Evolutionary conservation across 2,329 filamentous ascomycete species (phyloP), one percentile per base, ranked within the genome.

Genomic region (Xenosphaeropsis pyriputrescens): DNA sequence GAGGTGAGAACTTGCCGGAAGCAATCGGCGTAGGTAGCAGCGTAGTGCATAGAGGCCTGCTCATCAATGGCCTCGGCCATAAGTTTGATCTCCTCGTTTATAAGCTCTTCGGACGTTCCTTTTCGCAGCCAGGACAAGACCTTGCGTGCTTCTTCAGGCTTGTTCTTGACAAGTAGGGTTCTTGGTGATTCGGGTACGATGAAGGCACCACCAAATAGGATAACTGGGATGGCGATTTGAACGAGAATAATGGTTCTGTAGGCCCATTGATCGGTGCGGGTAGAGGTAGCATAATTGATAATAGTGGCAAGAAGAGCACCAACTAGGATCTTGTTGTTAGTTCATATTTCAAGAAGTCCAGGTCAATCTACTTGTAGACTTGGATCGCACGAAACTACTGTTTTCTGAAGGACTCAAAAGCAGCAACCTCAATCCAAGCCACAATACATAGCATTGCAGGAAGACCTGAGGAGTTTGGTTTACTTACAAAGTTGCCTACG

Each of bases 181-280:
- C 34, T 17, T 35, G 34, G 34, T 14, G 34, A 35, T 7, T 35
- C 34, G 7, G 34, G 34, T 5, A 17, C n/a, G 3, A 35, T 2
- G 34, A 26, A 47, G 0, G 60, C 49, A 29, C 55, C 57, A 1
- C 59, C 58, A 0, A 63, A 60, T 11, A 67, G 43, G 33, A 54
- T 59, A 17, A 64, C 59, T 0, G 65, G 45, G 14, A 44, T 40
- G 9, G 40, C 39, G 33, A 46, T 39, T 36, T 47, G 45, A 30
- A 46, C 18, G 26, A 45, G 35, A 11, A 46, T 42, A 7, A 43
- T 40, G 14, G 40, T 39, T n/a, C 43, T 38, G 26, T 46, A 46
- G 5, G 42, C 38, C 41, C 43, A 45, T 34, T 46, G 43, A 17
- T 43, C 41, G 2, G 31, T 41, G 7, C 41, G 38, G n/a, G 32